These are phyloP conservation scores for Botrytis deweyae DNA, from an alignment of 2,329 filamentous ascomycete genomes.

Conservation along the genomic window DNA sequence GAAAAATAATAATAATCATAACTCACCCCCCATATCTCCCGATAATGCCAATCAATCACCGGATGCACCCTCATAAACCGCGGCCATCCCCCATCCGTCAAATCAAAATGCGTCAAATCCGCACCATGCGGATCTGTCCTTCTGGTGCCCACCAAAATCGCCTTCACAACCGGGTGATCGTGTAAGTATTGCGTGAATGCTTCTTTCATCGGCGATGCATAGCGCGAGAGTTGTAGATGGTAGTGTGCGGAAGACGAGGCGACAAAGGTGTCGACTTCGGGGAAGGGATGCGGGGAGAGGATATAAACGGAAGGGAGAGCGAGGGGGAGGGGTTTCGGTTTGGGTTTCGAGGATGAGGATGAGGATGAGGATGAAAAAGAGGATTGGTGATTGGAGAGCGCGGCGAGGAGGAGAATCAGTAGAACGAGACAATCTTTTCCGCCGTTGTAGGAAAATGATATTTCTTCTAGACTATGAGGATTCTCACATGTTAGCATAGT, in stretches of 20 bases:
- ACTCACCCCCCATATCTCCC: constrained; percentile 88
- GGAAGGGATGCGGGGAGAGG: constrained; percentile 78
- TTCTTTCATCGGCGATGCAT: constrained; percentile 74
- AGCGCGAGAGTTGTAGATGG: constrained; percentile 72
- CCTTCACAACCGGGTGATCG: constrained; percentile 63
- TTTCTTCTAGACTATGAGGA: constrained; percentile 62
- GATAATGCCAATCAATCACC: constrained; percentile 96
- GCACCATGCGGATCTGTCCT: constrained; percentile 90
- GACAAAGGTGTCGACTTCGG: constrained; percentile 84
- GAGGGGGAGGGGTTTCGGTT: constrained; percentile 40
- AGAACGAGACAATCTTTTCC: constrained; percentile 97
- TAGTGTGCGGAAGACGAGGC: constrained; percentile 63
- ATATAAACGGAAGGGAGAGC: constrained; percentile 82
- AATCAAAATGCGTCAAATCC: constrained; percentile 76
- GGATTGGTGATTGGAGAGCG: constrained; percentile 36
- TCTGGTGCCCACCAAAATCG: constrained; percentile 84
- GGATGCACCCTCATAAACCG: constrained; percentile 90
- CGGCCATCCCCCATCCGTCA: constrained; percentile 88
- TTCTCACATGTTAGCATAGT: background rate
- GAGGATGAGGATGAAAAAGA: constrained; percentile 39
- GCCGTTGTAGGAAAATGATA: constrained; percentile 94
- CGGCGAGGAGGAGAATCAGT: constrained; percentile 73
- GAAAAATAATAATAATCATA: constrained; percentile 23
- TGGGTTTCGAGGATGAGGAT: constrained; percentile 15
- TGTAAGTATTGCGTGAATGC: constrained; percentile 76